Conservation (phyloP, 140 eudicot species). For the Erigeron philadelphicus region DNA sequence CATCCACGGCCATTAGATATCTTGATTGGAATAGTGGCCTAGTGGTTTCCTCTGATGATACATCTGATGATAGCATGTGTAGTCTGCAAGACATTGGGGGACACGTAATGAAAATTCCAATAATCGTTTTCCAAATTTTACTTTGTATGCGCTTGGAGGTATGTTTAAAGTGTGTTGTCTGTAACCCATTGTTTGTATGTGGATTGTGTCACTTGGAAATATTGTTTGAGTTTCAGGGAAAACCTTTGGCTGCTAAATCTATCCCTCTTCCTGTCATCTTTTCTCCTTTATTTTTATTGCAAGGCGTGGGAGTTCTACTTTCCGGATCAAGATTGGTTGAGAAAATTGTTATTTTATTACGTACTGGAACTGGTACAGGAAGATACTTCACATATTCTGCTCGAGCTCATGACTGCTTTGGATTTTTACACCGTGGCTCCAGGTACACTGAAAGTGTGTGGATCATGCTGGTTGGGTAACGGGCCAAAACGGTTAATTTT, state of each 20-base stretch:
- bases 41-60: constrained; percentile 64
- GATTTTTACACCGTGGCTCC: constrained; percentile 80
- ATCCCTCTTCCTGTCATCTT: constrained; percentile 65
- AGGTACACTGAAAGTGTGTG: constrained; percentile 39
- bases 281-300: constrained; percentile 71
- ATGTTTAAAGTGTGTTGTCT: constrained; percentile 16
- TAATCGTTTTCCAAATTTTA: constrained; percentile 71
- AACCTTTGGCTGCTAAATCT: constrained; percentile 60
- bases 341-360: constrained; percentile 58
- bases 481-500: background rate
- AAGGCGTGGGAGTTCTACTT: constrained; percentile 79
- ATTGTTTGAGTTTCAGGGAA: constrained; percentile 53
- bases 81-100: constrained; percentile 85
- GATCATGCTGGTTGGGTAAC: background rate
- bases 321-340: constrained; percentile 68
- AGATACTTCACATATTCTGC: constrained; percentile 55
- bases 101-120: constrained; percentile 80
- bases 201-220: background rate
- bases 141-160: constrained; percentile 94
- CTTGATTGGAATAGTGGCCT: constrained; percentile 87
- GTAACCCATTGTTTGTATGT: constrained; percentile 19
- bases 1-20: constrained; percentile 64
- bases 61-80: constrained; percentile 54
- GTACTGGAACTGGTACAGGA: constrained; percentile 52
- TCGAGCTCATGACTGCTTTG: constrained; percentile 60